These are phyloP conservation scores for Pestalotiopsis fici DNA, from an alignment of 2,329 filamentous ascomycete species.

Conservation along the genomic window DNA sequence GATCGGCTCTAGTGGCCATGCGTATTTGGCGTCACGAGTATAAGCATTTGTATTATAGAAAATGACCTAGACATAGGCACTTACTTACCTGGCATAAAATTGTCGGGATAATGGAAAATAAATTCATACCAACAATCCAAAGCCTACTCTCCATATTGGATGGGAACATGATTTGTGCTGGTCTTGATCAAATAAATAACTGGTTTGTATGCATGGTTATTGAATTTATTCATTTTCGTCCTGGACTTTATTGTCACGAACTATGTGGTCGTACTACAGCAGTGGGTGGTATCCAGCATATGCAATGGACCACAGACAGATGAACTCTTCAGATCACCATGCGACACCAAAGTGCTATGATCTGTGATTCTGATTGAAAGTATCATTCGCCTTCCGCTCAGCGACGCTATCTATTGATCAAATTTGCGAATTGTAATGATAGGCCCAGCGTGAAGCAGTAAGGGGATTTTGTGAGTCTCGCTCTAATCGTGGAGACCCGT, in stretches of 20 bases:
- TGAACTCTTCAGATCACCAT: not conserved
- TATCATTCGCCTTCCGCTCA: too few relatives aligned
- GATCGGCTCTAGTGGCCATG: not conserved
- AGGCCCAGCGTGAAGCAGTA: too few relatives aligned
- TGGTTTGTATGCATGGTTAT: too few relatives aligned
- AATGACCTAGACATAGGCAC: not conserved
- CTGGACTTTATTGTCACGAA: not conserved
- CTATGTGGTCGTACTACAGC: not conserved
- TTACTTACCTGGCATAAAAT: conserved; percentile 10
- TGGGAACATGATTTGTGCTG: not conserved
- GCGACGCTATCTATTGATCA: too few relatives aligned
- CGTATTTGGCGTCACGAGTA: conserved; percentile 1
- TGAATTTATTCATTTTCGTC: too few relatives aligned
- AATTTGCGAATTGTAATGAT: too few relatives aligned
- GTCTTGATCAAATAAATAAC: too few relatives aligned
- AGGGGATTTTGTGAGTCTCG: too few relatives aligned
- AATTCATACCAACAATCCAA: not conserved
- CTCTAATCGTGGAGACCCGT: not conserved
- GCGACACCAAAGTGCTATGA: too few relatives aligned
- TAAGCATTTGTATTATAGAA: conserved; percentile 7
- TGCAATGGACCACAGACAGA: too few relatives aligned
- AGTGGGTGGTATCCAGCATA: not conserved
- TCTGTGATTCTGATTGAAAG: too few relatives aligned
- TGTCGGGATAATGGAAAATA: not conserved
- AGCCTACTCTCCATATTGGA: too few relatives aligned